phyloP scores from a whole-genome alignment of 345 rosid genomes.

The Luvunga scandens region DNA sequence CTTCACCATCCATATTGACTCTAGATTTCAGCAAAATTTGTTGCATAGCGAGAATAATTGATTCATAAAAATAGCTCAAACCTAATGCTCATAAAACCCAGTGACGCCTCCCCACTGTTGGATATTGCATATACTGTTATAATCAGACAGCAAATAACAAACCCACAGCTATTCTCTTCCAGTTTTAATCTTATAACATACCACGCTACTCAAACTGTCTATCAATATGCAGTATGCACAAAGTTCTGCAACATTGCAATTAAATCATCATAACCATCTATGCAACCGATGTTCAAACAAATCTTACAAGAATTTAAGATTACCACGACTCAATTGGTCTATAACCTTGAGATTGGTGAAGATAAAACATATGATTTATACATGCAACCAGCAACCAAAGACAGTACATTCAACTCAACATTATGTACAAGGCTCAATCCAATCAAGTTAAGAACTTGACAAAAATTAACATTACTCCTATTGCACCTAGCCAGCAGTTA shows the following conservation, averaged over 20 bases:
- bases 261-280: not conserved
- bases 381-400: not conserved
- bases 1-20: too few species aligned
- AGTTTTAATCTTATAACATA: not conserved
- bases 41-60: not conserved
- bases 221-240: not conserved
- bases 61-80: not conserved
- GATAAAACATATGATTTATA: not conserved
- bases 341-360: not conserved
- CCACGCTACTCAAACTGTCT: not conserved
- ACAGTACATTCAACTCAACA: not conserved
- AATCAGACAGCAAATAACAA: not conserved
- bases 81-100: not conserved
- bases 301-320: not conserved
- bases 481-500: conserved; percentile 15
- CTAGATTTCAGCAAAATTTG: not conserved
- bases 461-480: conserved; percentile 10
- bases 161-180: not conserved
- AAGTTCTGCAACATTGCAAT: not conserved
- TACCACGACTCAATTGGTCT: not conserved
- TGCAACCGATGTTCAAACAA: not conserved
- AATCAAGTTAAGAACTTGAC: not conserved
- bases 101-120: not conserved
- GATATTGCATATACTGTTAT: not conserved
- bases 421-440: not conserved